Percentiles rank a stretch among this genome's conserved stretches.
Evolutionary conservation across 257 asterid genomes (phyloP).

Genomic region (Solanum corneliomulleri): DNA sequence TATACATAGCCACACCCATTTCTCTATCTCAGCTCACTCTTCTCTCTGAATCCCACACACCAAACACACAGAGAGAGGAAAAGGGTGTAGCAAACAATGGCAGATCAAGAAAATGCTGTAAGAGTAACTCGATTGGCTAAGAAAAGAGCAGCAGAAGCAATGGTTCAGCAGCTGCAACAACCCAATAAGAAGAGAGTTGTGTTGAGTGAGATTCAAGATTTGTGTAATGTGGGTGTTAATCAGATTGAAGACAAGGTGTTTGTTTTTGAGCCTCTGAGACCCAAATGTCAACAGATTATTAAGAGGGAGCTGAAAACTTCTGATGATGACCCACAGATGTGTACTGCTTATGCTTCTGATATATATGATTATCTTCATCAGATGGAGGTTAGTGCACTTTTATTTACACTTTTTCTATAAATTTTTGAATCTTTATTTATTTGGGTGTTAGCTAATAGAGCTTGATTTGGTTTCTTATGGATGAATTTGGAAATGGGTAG

Average conservation of each 20-base stretch:
- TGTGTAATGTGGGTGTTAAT: neutral
- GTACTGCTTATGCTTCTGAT: constrained; percentile 9
- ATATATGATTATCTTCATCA: constrained; percentile 7
- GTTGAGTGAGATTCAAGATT: constrained; percentile 3
- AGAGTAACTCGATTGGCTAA: constrained; percentile 7
- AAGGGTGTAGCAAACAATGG: neutral
- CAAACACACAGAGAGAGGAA: neutral
- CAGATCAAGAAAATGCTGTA: neutral
- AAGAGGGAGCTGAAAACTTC: neutral
- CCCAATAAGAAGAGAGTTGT: constrained; percentile 11
- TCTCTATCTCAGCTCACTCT: neutral
- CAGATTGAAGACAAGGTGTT: neutral
- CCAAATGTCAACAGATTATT: neutral
- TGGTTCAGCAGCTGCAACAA: neutral
- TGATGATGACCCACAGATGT: constrained; percentile 19
- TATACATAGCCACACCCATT: neutral
- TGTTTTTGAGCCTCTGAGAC: neutral
- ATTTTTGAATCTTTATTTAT: neutral
- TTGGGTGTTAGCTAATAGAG: neutral
- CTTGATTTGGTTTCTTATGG: neutral
- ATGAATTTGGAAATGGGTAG: neutral
- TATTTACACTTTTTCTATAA: neutral
- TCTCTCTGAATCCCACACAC: neutral
- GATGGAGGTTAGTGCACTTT: constrained; percentile 7
- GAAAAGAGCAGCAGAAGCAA: constrained; percentile 17